Conservation (phyloP, 331 rosid species). For the Rhamnella rubrinervis region DNA sequence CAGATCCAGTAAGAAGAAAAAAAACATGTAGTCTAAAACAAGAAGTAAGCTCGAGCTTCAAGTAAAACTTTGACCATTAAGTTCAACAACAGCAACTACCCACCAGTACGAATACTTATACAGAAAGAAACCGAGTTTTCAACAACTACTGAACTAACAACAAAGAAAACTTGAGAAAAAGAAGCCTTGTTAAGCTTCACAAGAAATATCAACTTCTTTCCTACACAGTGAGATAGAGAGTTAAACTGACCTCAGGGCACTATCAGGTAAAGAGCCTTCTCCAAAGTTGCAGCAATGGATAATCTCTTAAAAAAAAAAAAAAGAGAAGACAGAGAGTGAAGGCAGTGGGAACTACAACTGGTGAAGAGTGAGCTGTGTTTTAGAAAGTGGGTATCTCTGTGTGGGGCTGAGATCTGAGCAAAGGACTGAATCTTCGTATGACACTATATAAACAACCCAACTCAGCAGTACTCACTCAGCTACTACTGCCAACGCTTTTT, state of each 20-base stretch:
- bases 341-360: constrained; percentile 10
- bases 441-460: constrained; percentile 6
- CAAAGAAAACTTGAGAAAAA: constrained; percentile 14
- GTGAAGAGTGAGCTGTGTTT: constrained; percentile 3
- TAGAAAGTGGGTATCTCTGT: background rate
- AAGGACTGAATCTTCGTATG: constrained; percentile 23
- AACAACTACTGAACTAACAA: constrained; percentile 57
- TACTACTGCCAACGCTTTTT: constrained; percentile 6
- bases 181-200: constrained; percentile 15
- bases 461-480: too few relatives aligned
- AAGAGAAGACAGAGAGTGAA: background rate
- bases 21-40: constrained; percentile 24
- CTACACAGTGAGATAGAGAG: constrained; percentile 15
- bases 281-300: constrained; percentile 26
- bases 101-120: background rate
- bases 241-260: constrained; percentile 27
- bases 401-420: constrained; percentile 27
- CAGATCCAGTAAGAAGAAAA: constrained; percentile 29
- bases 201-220: constrained; percentile 19
- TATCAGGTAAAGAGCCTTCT: constrained; percentile 12
- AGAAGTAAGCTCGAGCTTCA: constrained; percentile 38
- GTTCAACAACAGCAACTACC: constrained; percentile 35
- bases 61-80: constrained; percentile 25
- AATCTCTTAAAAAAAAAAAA: background rate
- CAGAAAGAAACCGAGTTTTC: constrained; percentile 27